These are phyloP conservation scores for Aspergillus proliferans DNA, from an alignment of 2,329 filamentous ascomycete genomes.

Conservation along the genomic window DNA sequence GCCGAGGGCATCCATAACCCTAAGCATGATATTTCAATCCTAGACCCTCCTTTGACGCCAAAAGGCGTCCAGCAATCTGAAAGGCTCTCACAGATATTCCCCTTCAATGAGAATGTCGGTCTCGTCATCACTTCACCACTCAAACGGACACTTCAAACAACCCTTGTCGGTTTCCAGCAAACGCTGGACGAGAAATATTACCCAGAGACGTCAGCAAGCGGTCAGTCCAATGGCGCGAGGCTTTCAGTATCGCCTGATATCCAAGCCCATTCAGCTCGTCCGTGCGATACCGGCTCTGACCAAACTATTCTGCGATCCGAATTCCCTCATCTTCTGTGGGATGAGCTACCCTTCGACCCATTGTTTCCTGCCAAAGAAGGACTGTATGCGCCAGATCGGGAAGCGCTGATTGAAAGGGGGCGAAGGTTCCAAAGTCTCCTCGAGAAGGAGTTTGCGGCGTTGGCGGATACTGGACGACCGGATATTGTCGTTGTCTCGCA, in stretches of 20 bases:
- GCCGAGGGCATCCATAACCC: constrained; percentile 12
- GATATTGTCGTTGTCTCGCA: constrained; percentile 13
- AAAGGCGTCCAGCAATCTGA: constrained; percentile 10
- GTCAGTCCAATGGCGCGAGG: constrained; percentile 1
- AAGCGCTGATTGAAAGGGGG: constrained; percentile 1
- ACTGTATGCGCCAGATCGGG: constrained; percentile 1
- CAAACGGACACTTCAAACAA: constrained; percentile 10
- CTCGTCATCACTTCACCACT: constrained; percentile 11
- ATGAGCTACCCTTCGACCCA: constrained; percentile 2
- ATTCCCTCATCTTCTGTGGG: constrained; percentile 8
- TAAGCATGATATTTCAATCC: constrained; percentile 10
- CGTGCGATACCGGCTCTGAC: constrained; percentile 10
- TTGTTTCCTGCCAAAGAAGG: constrained; percentile 6
- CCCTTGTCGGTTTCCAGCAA: constrained; percentile 8
- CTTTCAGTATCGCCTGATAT: constrained; percentile 7
- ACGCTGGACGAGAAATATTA: constrained; percentile 7
- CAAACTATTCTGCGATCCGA: constrained; percentile 3
- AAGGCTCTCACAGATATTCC: constrained; percentile 5
- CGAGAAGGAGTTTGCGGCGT: constrained; percentile 1
- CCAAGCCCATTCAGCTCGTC: constrained; percentile 10
- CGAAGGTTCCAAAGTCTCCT: background rate
- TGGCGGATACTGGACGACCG: constrained; percentile 1
- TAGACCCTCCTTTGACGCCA: constrained; percentile 9
- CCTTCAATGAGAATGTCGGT: constrained; percentile 7
- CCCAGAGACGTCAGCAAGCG: background rate